phyloP scores from a whole-genome alignment of 1,284 basidiomycete genomes.

The Apiotrichum montevideense region DNA sequence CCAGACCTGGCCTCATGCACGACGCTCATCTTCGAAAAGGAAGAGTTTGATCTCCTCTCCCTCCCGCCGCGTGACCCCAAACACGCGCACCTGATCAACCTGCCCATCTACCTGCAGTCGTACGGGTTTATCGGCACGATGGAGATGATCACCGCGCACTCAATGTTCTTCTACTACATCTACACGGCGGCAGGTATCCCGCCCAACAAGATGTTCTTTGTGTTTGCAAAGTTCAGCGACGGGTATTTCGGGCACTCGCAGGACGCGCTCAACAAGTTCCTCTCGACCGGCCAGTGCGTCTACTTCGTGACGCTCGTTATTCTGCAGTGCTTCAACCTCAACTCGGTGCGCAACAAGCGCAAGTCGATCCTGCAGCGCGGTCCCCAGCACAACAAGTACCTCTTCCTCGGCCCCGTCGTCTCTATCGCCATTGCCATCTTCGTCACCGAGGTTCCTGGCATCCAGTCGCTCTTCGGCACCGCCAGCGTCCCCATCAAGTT shows the following conservation, averaged over 20 bases:
- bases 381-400: conserved; percentile 44
- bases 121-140: conserved; percentile 59
- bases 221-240: conserved; percentile 51
- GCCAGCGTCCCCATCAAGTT: conserved; percentile 52
- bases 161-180: conserved; percentile 51
- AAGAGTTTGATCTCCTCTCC: conserved; percentile 54
- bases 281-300: conserved; percentile 51
- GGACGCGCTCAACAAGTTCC: conserved; percentile 45
- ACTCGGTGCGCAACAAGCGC: conserved; percentile 52
- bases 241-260: conserved; percentile 41
- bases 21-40: conserved; percentile 56
- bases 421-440: conserved; percentile 53
- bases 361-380: conserved; percentile 52
- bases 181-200: conserved; percentile 53
- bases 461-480: conserved; percentile 56
- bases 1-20: conserved; percentile 54
- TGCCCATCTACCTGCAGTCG: conserved; percentile 56
- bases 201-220: conserved; percentile 51
- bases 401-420: conserved; percentile 51
- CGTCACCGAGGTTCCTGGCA: conserved; percentile 55
- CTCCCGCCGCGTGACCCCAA: conserved; percentile 61
- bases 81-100: conserved; percentile 49
- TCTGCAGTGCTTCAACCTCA: conserved; percentile 60
- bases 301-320: conserved; percentile 60
- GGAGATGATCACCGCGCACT: conserved; percentile 53